Conservation (phyloP, 164 flowering plant species). For the Berberis thunbergii region DNA sequence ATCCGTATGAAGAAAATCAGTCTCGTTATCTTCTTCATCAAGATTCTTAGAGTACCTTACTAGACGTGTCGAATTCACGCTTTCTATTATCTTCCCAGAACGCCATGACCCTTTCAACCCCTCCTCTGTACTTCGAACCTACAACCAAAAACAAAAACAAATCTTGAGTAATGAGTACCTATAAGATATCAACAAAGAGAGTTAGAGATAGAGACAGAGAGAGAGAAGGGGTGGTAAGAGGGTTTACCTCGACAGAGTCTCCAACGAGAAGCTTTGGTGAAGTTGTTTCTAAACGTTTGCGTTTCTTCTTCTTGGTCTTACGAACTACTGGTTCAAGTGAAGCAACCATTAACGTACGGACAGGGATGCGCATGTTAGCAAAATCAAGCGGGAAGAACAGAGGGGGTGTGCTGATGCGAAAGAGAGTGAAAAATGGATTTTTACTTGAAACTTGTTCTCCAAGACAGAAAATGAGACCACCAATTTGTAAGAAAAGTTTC, state of each 20-base stretch:
- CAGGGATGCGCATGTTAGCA: too few relatives aligned
- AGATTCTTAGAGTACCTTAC: slow-evolving; percentile 17
- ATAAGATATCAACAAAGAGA: too few relatives aligned
- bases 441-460: too few relatives aligned
- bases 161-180: too few relatives aligned
- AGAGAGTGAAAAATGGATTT: too few relatives aligned
- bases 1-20: slow-evolving; percentile 7
- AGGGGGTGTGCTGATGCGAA: too few relatives aligned
- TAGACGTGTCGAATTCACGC: not conserved
- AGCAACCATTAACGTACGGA: not conserved
- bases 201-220: not conserved
- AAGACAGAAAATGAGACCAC: too few relatives aligned
- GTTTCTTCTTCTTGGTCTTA: not conserved
- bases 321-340: not conserved
- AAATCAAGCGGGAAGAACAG: too few relatives aligned
- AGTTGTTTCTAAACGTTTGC: not conserved
- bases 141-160: not conserved
- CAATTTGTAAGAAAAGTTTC: too few relatives aligned
- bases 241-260: slow-evolving; percentile 16
- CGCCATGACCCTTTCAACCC: slow-evolving; percentile 31
- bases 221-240: not conserved
- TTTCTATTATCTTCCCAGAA: slow-evolving; percentile 8
- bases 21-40: not conserved
- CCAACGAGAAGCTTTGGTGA: slow-evolving; percentile 10
- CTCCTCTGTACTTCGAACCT: slow-evolving; percentile 23